Evolutionary conservation across 129 eudicot genomes (phyloP).

Genomic region (Tagetes patula): DNA sequence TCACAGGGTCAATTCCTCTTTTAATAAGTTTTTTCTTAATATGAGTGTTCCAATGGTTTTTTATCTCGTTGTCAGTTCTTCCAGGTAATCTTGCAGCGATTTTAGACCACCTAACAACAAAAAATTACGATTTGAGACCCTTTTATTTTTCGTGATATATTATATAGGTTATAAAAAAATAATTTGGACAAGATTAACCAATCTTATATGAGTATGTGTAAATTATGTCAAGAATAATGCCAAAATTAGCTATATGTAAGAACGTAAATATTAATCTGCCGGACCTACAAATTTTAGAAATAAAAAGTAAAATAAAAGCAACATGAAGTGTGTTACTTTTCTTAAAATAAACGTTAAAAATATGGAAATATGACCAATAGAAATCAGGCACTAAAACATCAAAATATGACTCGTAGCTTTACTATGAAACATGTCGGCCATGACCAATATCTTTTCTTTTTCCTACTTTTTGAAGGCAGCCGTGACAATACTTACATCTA

Average conservation of each 20-base stretch:
- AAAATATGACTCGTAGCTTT: constrained; percentile 20
- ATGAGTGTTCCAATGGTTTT: constrained; percentile 95
- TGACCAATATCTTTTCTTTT: neutral
- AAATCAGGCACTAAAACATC: constrained; percentile 8
- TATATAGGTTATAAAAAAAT: no score
- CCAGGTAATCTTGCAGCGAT: constrained; percentile 87
- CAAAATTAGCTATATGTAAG: no score
- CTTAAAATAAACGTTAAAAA: constrained; percentile 14
- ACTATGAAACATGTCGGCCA: constrained; percentile 40
- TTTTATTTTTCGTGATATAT: no score
- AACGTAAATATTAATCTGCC: constrained; percentile 1
- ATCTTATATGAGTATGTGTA: no score
- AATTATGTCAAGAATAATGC: no score
- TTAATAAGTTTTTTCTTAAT: constrained; percentile 86
- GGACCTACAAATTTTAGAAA: constrained; percentile 8
- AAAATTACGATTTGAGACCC: neutral
- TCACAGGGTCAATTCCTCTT: constrained; percentile 91
- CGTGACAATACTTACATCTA: no score
- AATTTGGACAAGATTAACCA: no score
- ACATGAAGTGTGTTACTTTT: constrained; percentile 1
- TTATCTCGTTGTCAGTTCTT: constrained; percentile 88
- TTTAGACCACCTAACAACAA: constrained; percentile 77
- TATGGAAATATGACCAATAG: constrained; percentile 20
- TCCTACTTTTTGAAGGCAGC: no score
- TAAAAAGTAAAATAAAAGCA: neutral